Percentiles rank a stretch among this genome's conserved stretches.
phyloP scores from a whole-genome alignment of 371 early-diverging fungal species.

The Rhizopus sp. region DNA sequence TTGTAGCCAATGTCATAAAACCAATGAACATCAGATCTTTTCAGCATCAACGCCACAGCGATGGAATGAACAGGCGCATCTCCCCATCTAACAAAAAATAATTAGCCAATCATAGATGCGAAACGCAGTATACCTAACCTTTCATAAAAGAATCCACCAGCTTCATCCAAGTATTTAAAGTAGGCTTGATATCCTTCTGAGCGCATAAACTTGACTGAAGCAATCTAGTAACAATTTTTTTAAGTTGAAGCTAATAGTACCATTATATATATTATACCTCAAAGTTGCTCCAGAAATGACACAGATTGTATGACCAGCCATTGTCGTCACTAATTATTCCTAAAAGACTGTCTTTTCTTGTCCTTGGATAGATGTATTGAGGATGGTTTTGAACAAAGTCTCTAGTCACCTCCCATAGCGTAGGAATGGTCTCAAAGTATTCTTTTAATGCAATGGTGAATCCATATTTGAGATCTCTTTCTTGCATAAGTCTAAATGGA shows the following conservation, averaged over 20 bases:
- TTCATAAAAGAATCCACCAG: conserved; percentile 94
- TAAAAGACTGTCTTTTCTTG: conserved; percentile 41
- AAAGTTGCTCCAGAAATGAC: conserved; percentile 78
- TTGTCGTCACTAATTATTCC: conserved; percentile 36
- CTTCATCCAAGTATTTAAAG: conserved; percentile 76
- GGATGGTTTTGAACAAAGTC: conserved; percentile 59
- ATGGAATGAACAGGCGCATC: conserved; percentile 96
- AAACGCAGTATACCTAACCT: conserved; percentile 36
- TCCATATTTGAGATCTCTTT: conserved; percentile 83
- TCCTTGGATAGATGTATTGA: conserved; percentile 46
- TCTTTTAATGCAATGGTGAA: conserved; percentile 83
- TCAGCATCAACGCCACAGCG: conserved; percentile 80
- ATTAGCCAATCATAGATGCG: no score
- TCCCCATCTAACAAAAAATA: conserved; percentile 70
- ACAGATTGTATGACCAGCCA: conserved; percentile 54
- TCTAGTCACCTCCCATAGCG: conserved; percentile 75
- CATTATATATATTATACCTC: conserved; percentile 17
- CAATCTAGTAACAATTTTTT: conserved; percentile 29
- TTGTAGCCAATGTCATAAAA: conserved; percentile 88
- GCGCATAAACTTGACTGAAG: conserved; percentile 61
- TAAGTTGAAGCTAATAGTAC: background rate
- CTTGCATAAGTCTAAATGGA: conserved; percentile 82
- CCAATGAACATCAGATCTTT: conserved; percentile 79
- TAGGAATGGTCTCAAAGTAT: conserved; percentile 78
- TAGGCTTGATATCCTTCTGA: conserved; percentile 72